phyloP scores from a whole-genome alignment of 495 filamentous ascomycete species.

The Penicillium argentinense region DNA sequence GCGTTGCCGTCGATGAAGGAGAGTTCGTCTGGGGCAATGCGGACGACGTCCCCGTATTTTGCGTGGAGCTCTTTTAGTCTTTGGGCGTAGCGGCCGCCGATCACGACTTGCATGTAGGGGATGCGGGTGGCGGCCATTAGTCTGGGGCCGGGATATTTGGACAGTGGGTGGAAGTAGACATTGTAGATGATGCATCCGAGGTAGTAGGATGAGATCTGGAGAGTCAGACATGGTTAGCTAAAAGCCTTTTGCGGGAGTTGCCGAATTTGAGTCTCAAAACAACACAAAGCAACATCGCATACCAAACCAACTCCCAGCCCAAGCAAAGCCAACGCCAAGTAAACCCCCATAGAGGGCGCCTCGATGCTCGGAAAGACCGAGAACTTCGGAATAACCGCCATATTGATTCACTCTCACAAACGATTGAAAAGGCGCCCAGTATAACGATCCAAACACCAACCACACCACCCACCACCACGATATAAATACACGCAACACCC shows the following conservation, averaged over 20 bases:
- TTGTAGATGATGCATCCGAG: not conserved
- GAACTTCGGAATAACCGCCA: slow-evolving; percentile 3
- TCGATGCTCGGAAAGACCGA: not conserved
- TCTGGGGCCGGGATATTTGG: slow-evolving; percentile 12
- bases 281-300: no score
- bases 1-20: slow-evolving; percentile 46
- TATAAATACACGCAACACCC: no score
- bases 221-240: not conserved
- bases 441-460: not conserved
- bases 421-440: not conserved
- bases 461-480: no score
- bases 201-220: not conserved
- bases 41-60: slow-evolving; percentile 51
- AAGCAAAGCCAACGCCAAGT: not conserved
- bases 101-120: slow-evolving; percentile 14
- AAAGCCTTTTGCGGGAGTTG: no score
- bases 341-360: not conserved
- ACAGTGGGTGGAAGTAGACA: slow-evolving; percentile 12
- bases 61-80: slow-evolving; percentile 17
- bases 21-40: slow-evolving; percentile 52
- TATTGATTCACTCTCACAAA: not conserved
- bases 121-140: slow-evolving; percentile 22
- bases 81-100: slow-evolving; percentile 10
- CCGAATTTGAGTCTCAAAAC: no score
- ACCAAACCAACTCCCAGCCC: slow-evolving; percentile 1